phyloP scores from a whole-genome alignment of 306 rosid genomes.

The Carpinus viminea region DNA sequence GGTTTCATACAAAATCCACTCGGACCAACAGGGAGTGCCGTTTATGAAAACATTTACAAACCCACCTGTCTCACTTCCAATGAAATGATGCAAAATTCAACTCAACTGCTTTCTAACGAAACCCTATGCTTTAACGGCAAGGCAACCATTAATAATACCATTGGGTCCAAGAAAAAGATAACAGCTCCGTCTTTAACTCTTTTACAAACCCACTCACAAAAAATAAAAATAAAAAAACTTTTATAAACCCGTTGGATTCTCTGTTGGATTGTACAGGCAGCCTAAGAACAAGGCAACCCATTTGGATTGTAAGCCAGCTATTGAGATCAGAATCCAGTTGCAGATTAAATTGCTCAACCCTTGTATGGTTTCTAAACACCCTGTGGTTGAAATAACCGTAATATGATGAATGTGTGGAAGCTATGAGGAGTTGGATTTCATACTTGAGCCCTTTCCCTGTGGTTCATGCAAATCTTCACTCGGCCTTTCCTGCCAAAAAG shows the following conservation, averaged over 20 bases:
- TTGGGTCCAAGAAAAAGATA: not conserved
- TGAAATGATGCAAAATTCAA: not conserved
- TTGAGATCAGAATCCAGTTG: not conserved
- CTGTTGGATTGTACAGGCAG: no score
- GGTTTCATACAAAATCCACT: not conserved
- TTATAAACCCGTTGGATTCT: not conserved
- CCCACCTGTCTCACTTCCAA: not conserved
- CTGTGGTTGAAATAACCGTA: not conserved
- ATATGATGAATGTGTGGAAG: not conserved
- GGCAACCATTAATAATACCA: not conserved
- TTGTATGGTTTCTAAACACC: not conserved
- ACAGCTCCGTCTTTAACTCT: not conserved
- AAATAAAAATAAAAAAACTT: no score
- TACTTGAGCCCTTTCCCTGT: not conserved
- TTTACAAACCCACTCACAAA: no score
- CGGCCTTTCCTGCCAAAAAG: not conserved
- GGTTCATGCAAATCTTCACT: conserved; percentile 18
- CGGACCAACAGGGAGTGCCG: not conserved
- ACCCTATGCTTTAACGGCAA: conserved; percentile 1
- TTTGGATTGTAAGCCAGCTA: not conserved
- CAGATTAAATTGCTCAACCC: not conserved
- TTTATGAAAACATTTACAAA: not conserved
- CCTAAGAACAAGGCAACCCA: no score
- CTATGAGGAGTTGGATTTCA: not conserved
- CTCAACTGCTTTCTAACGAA: not conserved